phyloP scores from a whole-genome alignment of 148 eudicot genomes.

The Vaccinium corymbosum region DNA sequence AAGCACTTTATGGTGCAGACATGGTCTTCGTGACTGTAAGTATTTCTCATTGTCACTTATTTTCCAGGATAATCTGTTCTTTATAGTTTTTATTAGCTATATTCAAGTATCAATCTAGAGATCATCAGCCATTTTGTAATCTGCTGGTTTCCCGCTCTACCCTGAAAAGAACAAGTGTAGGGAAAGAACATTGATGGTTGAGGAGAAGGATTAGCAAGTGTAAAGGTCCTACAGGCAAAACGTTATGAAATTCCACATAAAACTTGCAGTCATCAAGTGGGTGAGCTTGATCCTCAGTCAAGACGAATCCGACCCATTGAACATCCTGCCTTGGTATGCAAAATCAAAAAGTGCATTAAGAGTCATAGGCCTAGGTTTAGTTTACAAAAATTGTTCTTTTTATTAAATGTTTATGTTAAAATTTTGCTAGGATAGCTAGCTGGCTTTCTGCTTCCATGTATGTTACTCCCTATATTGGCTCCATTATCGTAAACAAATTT shows the following conservation, averaged over 20 bases:
- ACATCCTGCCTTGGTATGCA: not conserved
- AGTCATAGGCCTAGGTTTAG: not conserved
- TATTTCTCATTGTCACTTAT: constrained; percentile 12
- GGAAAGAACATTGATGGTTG: not conserved
- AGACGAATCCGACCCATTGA: not conserved
- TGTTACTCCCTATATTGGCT: not conserved
- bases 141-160: not conserved
- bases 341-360: not conserved
- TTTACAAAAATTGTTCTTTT: not conserved
- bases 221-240: not conserved
- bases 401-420: not conserved
- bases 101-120: not conserved
- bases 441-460: not conserved
- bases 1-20: constrained; percentile 87
- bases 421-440: not conserved
- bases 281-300: not conserved
- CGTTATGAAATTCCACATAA: not conserved
- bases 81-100: not conserved
- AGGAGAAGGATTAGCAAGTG: not conserved
- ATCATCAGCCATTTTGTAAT: not conserved
- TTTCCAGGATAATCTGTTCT: constrained; percentile 6
- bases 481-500: not conserved
- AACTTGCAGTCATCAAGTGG: not conserved
- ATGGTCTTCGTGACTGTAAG: constrained; percentile 98
- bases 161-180: not conserved